phyloP scores from a whole-genome alignment of 306 rosid genomes.

The Cicer bijugum region DNA sequence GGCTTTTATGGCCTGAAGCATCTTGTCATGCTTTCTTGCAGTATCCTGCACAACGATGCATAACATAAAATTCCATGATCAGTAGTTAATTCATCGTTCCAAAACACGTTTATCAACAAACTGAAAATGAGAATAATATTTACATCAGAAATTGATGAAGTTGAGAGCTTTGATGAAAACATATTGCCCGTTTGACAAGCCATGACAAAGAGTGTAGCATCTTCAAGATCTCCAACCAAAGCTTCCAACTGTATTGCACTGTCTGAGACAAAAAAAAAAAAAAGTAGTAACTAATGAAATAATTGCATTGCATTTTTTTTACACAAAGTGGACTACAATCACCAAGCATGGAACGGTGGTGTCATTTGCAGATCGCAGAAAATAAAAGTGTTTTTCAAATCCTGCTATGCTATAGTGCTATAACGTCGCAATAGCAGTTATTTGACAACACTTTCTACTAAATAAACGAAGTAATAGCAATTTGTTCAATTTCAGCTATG shows the following conservation, averaged over 20 bases:
- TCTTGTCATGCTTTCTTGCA: conserved; percentile 60
- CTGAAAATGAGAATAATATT: conserved; percentile 34
- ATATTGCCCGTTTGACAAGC: conserved; percentile 54
- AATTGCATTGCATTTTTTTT: neutral
- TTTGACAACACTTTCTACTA: too few species aligned
- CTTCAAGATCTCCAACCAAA: conserved; percentile 86
- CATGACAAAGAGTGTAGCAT: conserved; percentile 67
- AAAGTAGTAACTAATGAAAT: conserved; percentile 10
- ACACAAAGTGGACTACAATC: neutral
- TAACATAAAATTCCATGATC: conserved; percentile 38
- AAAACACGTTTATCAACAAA: conserved; percentile 30
- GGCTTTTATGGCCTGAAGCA: conserved; percentile 65
- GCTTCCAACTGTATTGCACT: conserved; percentile 77
- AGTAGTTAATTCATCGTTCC: conserved; percentile 29
- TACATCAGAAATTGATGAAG: conserved; percentile 52
- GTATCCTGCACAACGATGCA: conserved; percentile 51
- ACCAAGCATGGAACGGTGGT: neutral
- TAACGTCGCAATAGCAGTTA: too few species aligned
- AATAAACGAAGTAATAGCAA: too few species aligned
- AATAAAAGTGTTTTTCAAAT: too few species aligned
- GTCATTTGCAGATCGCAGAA: too few species aligned
- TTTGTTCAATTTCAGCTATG: too few species aligned
- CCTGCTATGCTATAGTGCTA: too few species aligned
- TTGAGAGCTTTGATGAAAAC: conserved; percentile 55
- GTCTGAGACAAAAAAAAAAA: conserved; percentile 60